Percentiles rank a stretch among this genome's conserved stretches.
Evolutionary conservation across 1,139 yeast genomes (phyloP).

Genomic region (Hansenula lynferdii): DNA sequence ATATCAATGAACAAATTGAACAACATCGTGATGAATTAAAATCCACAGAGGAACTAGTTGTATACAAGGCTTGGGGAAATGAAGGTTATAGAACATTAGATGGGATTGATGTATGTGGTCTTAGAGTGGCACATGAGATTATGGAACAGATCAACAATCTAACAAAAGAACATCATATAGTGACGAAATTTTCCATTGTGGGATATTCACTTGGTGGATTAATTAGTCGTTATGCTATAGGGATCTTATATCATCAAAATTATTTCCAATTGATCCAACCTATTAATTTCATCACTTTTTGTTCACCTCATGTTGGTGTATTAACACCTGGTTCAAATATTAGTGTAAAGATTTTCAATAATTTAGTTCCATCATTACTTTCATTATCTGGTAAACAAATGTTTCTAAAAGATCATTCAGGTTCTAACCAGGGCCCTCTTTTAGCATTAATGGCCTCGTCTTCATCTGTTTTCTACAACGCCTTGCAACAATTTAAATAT

Average conservation of each 20-base stretch:
- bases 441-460: slow-evolving; percentile 63
- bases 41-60: slow-evolving; percentile 33
- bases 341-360: slow-evolving; percentile 48
- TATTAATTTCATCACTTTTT: slow-evolving; percentile 66
- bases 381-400: slow-evolving; percentile 72
- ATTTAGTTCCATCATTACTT: slow-evolving; percentile 53
- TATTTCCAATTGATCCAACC: slow-evolving; percentile 45
- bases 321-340: slow-evolving; percentile 53
- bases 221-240: slow-evolving; percentile 72
- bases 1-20: slow-evolving; percentile 34
- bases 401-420: slow-evolving; percentile 49
- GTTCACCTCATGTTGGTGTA: slow-evolving; percentile 82
- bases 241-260: slow-evolving; percentile 52
- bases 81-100: slow-evolving; percentile 71
- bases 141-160: slow-evolving; percentile 37
- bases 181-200: slow-evolving; percentile 59
- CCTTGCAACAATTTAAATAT: slow-evolving; percentile 45
- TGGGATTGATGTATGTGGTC: slow-evolving; percentile 82
- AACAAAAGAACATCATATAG: slow-evolving; percentile 23
- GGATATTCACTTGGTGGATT: slow-evolving; percentile 88
- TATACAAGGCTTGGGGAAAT: slow-evolving; percentile 59
- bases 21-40: slow-evolving; percentile 2
- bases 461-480: slow-evolving; percentile 53
- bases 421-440: slow-evolving; percentile 37
- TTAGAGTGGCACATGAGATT: slow-evolving; percentile 69